These are phyloP conservation scores for Dactylorhiza incarnata DNA, from an alignment of 106 monocot species.

Conservation along the genomic window DNA sequence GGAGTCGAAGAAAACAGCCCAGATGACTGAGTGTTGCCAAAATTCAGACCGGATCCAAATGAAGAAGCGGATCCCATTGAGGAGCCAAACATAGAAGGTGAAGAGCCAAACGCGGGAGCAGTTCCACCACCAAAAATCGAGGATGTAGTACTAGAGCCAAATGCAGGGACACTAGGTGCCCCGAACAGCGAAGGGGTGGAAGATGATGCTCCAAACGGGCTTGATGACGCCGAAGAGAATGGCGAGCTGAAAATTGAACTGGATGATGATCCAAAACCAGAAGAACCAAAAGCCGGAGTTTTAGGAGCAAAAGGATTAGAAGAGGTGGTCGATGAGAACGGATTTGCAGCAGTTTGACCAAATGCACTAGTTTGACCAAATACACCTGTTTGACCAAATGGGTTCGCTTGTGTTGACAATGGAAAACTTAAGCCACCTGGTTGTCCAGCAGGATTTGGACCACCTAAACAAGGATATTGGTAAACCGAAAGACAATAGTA, in stretches of 20 bases:
- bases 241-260: slow-evolving; percentile 49
- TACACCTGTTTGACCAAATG: slow-evolving; percentile 59
- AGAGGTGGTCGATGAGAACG: slow-evolving; percentile 40
- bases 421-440: slow-evolving; percentile 34
- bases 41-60: slow-evolving; percentile 53
- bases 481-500: slow-evolving; percentile 7
- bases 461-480: slow-evolving; percentile 31
- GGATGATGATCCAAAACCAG: slow-evolving; percentile 62
- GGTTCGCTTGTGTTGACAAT: slow-evolving; percentile 39
- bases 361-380: slow-evolving; percentile 70
- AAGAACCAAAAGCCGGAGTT: slow-evolving; percentile 51
- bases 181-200: slow-evolving; percentile 57
- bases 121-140: slow-evolving; percentile 47
- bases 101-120: slow-evolving; percentile 50
- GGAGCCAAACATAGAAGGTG: slow-evolving; percentile 45
- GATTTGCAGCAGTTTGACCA: slow-evolving; percentile 61
- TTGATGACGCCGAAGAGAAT: slow-evolving; percentile 54
- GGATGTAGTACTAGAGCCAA: slow-evolving; percentile 44
- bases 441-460: slow-evolving; percentile 58
- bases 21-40: slow-evolving; percentile 76
- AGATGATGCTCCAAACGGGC: slow-evolving; percentile 60
- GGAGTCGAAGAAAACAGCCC: slow-evolving; percentile 73
- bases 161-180: slow-evolving; percentile 23
- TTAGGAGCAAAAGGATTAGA: slow-evolving; percentile 64
- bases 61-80: slow-evolving; percentile 50